Conservation (phyloP, 768 basidiomycete genomes). For the Chalciporus sphaerocephalus region DNA sequence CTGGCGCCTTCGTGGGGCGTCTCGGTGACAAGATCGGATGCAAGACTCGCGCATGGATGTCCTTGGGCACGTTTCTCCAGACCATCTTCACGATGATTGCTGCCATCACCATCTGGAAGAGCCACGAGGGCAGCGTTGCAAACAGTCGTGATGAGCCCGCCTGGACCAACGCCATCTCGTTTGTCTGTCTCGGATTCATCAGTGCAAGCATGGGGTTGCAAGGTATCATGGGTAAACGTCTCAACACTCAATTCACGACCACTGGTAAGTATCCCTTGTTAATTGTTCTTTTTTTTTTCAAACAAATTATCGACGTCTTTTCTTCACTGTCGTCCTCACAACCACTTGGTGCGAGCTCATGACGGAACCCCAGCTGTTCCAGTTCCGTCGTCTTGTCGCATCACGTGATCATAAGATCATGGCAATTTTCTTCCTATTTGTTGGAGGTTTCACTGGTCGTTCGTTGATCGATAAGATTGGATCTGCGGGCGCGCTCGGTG, state of each 20-base stretch:
- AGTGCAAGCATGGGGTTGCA: constrained; percentile 76
- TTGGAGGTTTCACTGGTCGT: constrained; percentile 68
- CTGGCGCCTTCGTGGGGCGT: constrained; percentile 74
- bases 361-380: constrained; percentile 75
- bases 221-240: constrained; percentile 78
- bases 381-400: constrained; percentile 43
- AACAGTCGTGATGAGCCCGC: constrained; percentile 54
- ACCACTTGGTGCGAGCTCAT: constrained; percentile 87
- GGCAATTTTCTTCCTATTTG: constrained; percentile 63
- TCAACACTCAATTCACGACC: constrained; percentile 76
- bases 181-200: constrained; percentile 72
- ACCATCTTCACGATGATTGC: constrained; percentile 71
- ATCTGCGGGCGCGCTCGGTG: constrained; percentile 58
- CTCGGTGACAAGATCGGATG: constrained; percentile 79
- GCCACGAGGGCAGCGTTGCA: constrained; percentile 52
- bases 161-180: constrained; percentile 66
- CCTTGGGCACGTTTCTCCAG: constrained; percentile 67
- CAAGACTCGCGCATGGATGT: constrained; percentile 71
- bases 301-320: background rate
- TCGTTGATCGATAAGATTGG: constrained; percentile 58
- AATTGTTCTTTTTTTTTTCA: background rate
- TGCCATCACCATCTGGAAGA: constrained; percentile 69
- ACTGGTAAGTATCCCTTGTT: constrained; percentile 48
- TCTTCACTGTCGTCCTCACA: constrained; percentile 64
- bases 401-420: constrained; percentile 70